Base-by-base conservation (phyloP, 306 rosid species). In the Inga oerstediana region DNA sequence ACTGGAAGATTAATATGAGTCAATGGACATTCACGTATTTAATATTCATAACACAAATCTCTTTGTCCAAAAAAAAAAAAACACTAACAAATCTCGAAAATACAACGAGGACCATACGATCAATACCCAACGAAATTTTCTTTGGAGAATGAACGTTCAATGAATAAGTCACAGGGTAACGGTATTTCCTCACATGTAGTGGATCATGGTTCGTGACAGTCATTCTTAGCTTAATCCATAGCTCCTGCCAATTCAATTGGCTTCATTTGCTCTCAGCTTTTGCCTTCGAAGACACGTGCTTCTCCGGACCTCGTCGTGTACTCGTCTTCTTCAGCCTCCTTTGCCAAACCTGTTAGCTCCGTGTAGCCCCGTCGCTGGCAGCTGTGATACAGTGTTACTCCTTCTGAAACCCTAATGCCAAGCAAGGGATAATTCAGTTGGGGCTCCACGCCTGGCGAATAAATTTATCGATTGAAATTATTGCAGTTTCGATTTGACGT, bases 271-370 rank as follows among this genome's bases (percentile, higher is more conserved):
- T 34, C 48, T 4, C 22, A 22, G 41, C 8, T 41, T 6, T 59
- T 48, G 45, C 37, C 54, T 30, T 75, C 19, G 20, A 13, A 12
- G 4, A 14, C 91, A 84, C 78, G 86, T 76, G 88, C 79, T 46
- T 34, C 68, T 81, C 84, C 3, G 56, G 43, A 52, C 73, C 15
- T 15, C 52, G 19, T 9, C 37, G 43, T 24, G n/a, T 52, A 72
- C 66, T 76, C 91, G 17, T 89, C 92, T 82, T 88, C 86, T 75
- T 80, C 89, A 77, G 68, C 85, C 82, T 75, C n/a, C 81, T 51
- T 35, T 13, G 79, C 20, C 80, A 14, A 13, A 11, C 35, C 81
- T 35, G 44, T 81, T 79, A 69, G 91, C 86, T 83, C 81, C 80
- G 49, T 81, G 76, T 84, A 82, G 83, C 79, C 76, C 64, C 77